A percentile compares a stretch with the other conserved stretches of the same genome.
These are phyloP conservation scores for Nicotiana obtusifolia DNA, from an alignment of 257 asterid species.

Conservation along the genomic window DNA sequence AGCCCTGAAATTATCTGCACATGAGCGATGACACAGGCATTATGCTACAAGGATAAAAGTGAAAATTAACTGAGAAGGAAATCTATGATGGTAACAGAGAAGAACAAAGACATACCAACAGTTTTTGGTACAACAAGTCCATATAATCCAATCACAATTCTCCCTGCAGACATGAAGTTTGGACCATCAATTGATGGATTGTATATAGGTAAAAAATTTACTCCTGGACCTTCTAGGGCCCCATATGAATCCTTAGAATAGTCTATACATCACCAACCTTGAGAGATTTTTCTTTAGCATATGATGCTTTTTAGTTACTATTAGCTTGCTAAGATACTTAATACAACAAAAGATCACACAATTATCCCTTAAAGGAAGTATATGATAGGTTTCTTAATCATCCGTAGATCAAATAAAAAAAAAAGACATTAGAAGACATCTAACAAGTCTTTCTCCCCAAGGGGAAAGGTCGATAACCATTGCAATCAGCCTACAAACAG, in stretches of 20 bases:
- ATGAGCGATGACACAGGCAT: constrained; percentile 14
- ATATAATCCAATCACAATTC: too few species aligned
- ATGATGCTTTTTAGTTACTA: too few species aligned
- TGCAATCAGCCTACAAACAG: not conserved
- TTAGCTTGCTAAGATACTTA: not conserved
- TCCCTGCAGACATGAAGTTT: constrained; percentile 41
- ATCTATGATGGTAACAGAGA: constrained; percentile 8
- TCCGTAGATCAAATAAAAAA: not conserved
- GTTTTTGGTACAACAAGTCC: too few species aligned
- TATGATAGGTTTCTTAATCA: not conserved
- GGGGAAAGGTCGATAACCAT: too few species aligned
- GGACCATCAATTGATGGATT: not conserved
- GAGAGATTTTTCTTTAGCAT: too few species aligned
- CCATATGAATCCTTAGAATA: too few species aligned
- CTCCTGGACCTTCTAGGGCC: too few species aligned
- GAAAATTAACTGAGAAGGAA: not conserved
- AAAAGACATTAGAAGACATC: not conserved
- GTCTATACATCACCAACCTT: too few species aligned
- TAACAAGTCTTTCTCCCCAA: too few species aligned
- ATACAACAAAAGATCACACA: not conserved
- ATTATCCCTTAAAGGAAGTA: not conserved
- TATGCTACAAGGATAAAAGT: constrained; percentile 4
- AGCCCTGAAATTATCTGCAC: constrained; percentile 93
- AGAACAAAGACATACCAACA: constrained; percentile 47
- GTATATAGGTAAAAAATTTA: too few species aligned